Conservation (phyloP, 2,329 filamentous ascomycete genomes). For the Aureobasidium sp. region DNA sequence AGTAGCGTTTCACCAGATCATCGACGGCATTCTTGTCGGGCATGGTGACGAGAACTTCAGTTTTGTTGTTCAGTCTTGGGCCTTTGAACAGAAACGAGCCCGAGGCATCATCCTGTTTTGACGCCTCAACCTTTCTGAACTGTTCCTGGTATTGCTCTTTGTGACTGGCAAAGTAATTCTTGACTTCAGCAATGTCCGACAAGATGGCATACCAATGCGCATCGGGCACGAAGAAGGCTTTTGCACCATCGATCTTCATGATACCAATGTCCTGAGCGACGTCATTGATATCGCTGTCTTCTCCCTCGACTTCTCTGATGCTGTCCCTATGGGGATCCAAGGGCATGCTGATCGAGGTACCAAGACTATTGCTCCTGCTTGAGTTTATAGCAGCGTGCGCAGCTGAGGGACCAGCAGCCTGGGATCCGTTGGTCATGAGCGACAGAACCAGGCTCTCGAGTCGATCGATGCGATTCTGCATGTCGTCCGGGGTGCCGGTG, state of each 20-base stretch:
- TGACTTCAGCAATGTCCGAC: constrained; percentile 74
- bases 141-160: constrained; percentile 85
- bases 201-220: constrained; percentile 48
- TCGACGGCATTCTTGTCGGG: constrained; percentile 79
- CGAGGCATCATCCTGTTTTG: constrained; percentile 56
- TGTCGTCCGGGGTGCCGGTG: constrained; percentile 70
- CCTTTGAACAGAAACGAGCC: constrained; percentile 75
- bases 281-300: constrained; percentile 55
- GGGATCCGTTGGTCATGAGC: constrained; percentile 82
- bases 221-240: constrained; percentile 43
- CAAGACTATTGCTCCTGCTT: constrained; percentile 35
- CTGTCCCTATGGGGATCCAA: constrained; percentile 47
- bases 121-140: constrained; percentile 65
- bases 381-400: constrained; percentile 50
- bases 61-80: constrained; percentile 59
- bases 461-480: constrained; percentile 97
- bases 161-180: constrained; percentile 77
- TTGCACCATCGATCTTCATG: constrained; percentile 47
- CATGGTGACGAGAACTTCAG: constrained; percentile 71
- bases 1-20: constrained; percentile 79
- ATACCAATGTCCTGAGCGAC: constrained; percentile 46
- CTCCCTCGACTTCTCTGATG: constrained; percentile 43
- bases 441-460: constrained; percentile 87
- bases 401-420: constrained; percentile 48
- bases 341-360: constrained; percentile 24